Evolutionary conservation across 306 rosid species (phyloP), one percentile per base, ranked within the genome.

Genomic region (Sophora flavescens): DNA sequence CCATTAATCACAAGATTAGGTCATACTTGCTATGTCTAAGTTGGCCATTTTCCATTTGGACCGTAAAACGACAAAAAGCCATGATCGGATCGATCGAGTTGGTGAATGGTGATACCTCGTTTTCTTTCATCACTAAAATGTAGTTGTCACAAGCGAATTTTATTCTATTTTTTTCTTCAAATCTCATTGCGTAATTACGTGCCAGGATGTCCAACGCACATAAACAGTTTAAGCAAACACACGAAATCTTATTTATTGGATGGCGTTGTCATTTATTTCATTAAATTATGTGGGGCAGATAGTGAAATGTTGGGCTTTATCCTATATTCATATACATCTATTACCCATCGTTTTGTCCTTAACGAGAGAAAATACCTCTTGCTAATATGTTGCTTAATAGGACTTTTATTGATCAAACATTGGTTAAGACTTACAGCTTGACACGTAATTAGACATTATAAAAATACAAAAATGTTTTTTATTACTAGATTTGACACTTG

Each of bases 61-160:
- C 61, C 57, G 32, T 42, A 11, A 60, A 76, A 87, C 87, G 80
- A 88, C 81, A 86, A 87, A 69, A 42, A 71, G 41, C 65, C 74
- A 79, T 62, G 82, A 84, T 83, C 80, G 67, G 80, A 78, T 84
- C 72, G 80, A 78, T 84, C 72, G 84, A 84, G 96, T 79, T 86
- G 88, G 69, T 56, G 80, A 72, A 67, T 33, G 52, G 63, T 61
- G 85, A 84, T 70, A 57, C 54, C 82, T 70, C 38, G 50, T 83
- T 74, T 71, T 68, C 35, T 48, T 69, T 72, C 68, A 41, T 30
- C 45, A 39, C 56, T 59, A 73, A 72, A 73, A 38, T 69, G 68
- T 47, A 53, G 2, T 58, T 72, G 18, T 66, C 14, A 57, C 30
- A 72, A n/a, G 11, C 11, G 26, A 30, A 36, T 47, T 66, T 56